Evolutionary conservation across 169 alveolate species (phyloP).

Genomic region (Perkinsus olseni): DNA sequence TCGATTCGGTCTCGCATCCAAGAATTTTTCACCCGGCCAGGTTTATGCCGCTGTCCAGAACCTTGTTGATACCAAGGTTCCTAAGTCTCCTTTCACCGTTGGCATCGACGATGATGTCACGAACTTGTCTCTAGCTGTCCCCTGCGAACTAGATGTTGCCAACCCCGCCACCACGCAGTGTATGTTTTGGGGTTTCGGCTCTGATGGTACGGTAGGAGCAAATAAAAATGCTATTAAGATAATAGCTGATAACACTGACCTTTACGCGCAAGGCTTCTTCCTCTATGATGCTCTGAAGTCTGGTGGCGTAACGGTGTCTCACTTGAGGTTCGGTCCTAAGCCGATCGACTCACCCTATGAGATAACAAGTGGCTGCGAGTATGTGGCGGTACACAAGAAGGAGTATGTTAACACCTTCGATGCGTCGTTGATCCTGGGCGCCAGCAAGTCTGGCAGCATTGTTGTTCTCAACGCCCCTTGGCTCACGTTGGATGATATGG

Average conservation of each 20-base stretch:
- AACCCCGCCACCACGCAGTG: constrained; percentile 40
- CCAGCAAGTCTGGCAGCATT: constrained; percentile 33
- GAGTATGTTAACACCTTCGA: constrained; percentile 21
- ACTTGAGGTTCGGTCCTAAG: constrained; percentile 47
- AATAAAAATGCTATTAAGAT: constrained; percentile 52
- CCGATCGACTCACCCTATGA: constrained; percentile 42
- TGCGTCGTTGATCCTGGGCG: not conserved
- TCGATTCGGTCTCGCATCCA: constrained; percentile 45
- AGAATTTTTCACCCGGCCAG: constrained; percentile 51
- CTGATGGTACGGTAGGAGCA: constrained; percentile 53
- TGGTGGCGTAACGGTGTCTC: constrained; percentile 51
- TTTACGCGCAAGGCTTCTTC: constrained; percentile 48
- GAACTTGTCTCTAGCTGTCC: constrained; percentile 27
- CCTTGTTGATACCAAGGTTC: constrained; percentile 26
- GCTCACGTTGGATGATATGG: constrained; percentile 21
- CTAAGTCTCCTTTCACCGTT: constrained; percentile 43
- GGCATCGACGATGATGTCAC: constrained; percentile 52
- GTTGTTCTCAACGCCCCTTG: constrained; percentile 48
- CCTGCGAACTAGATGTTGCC: constrained; percentile 24
- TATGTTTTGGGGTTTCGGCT: constrained; percentile 48
- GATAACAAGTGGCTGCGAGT: constrained; percentile 36
- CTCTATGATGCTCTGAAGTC: constrained; percentile 48
- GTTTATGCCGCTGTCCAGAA: constrained; percentile 42
- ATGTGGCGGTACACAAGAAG: constrained; percentile 49
- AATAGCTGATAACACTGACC: constrained; percentile 42